Base-by-base conservation (phyloP, 108 stramenopile genomes). In the Nitzschia sp. region DNA sequence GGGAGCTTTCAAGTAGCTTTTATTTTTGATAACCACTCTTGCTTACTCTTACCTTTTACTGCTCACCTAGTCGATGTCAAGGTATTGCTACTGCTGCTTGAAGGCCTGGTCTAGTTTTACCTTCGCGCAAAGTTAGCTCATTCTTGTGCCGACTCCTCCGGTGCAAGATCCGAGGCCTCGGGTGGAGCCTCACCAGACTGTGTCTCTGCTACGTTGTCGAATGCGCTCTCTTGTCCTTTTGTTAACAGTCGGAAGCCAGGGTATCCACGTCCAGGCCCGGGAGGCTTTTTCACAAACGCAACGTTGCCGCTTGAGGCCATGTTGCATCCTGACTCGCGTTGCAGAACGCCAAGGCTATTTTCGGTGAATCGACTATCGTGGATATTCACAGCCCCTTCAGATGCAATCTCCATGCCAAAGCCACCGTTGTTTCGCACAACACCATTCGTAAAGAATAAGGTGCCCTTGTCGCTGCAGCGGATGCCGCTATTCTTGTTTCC, bases 391-490 rank as follows among this genome's bases (percentile, higher is more conserved):
- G 28, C 34, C 26, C 65, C 51, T 24, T 46, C 70, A 1, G 31
- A 32, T 0, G 9, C 15, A 13, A 70, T 21, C 23, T 33, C 27
- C 31, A 72, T 23, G 19, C 70, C 77, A 59, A 46, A 60, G 21
- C 68, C 78, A 23, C n/a, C 46, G 36, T 79, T 79, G 47, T 56
- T 32, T 29, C 31, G 35, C 9, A 79, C 54, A 5, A 17, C 19
- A 49, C 65, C 57, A 2, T 69, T 28, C 0, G 18, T 4, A 26
- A 73, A 26, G 25, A 23, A 24, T 13, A 79, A 68, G 13, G 54
- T 56, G 3, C 67, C 49, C 18, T 69, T 49, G 36, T 70, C 54
- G 1, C 46, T 34, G 36, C 66, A 62, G 2, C 68, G 38, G 23
- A 79, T 38, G 2, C 78, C 78, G n/a, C 46, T 25, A 6, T 38